Base-by-base conservation (phyloP, 2,329 filamentous ascomycete genomes). In the Lachnum nothofagi region DNA sequence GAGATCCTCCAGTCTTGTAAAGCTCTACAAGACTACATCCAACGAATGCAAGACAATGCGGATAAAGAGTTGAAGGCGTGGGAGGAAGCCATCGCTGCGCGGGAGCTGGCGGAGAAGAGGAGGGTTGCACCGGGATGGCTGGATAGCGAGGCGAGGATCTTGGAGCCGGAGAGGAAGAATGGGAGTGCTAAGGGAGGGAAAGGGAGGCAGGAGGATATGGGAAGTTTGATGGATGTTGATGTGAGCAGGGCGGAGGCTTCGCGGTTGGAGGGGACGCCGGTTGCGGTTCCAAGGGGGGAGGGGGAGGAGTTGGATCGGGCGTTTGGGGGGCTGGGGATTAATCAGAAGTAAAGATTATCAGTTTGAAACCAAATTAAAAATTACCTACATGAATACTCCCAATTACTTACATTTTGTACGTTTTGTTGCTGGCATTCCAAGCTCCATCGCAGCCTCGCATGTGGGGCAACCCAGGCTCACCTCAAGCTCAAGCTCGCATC, bases 1-100 rank as follows among this genome's bases (percentile, higher is more conserved):
- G 85, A 91, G 58, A 95, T 98, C 62, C 77, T 91, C 17, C 78
- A 82, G 12, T 90, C 88, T 20, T 96, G 91, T 70, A 78, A 79
- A 53, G 83, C 86, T 6, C 77, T 98, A 35, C 82, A 86, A 58
- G 77, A 80, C 1, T 88, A 96, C 67, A 74, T 98, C 10, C 72
- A 80, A 22, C 80, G 82, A 57, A 75, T 88, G 56, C 78, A 84
- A 56, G 74, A 76, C 2, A 83, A 88, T 29, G 87, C 87, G 1
- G 78, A 85, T 54, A 71, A 73, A 29, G 79, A 84, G 46, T 73
- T 96, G 46, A 70, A 73, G 44, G 79, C 78, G 17, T 88, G 93
- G 71, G 83, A 93, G 59, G 80, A 84, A 52, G 75, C 71, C 42
- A 80, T 86, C 49, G 70, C 67, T 49, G 79, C 76, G 33, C 73